Base-by-base conservation (phyloP, 2,329 filamentous ascomycete species). In the Nigrograna mackinnonii region DNA sequence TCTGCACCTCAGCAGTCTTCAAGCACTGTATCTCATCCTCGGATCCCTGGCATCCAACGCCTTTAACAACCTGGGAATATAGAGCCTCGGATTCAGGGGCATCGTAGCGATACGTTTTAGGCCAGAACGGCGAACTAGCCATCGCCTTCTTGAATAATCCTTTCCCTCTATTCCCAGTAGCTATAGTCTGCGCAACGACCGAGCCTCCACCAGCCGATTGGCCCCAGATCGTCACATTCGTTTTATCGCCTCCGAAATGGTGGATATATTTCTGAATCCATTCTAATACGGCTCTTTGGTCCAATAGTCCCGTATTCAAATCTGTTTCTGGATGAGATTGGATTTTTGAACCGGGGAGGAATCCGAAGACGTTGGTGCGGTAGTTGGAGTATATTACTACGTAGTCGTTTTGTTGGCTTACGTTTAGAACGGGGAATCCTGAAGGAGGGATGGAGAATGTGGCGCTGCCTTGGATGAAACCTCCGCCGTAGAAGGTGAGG, bases 401-500 rank as follows among this genome's bases (percentile, higher is more conserved):
- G 35, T 81, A 74, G 53, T 82, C 77, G 44, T 79, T 79, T 4
- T 60, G 45, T 2, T 56, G 50, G 19, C 75, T 79, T 3, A 76
- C 78, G 49, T 84, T 82, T 3, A 85, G 67, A 4, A 83, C 70
- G 0, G 80, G 82, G 52, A 79, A 85, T 1, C 72, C 78, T 1
- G 74, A 66, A 2, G 82, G 81, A 4, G 80, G 81, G 6, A 84
- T 69, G 5, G 58, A 62, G 54, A 84, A 80, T 26, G 68, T 74
- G 0, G 78, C 82, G 21, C 71, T 72, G 6, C 82, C 83, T 56
- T 79, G 68, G 37, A 84, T 79, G 64, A 81, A 85, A 2, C 73
- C 83, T 11, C 82, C 82, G 39, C 82, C 82, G 55, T 80, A 83
- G 56, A 82, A 84, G 3, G 76, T 75, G 3, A 85, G 74, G 0